phyloP scores from a whole-genome alignment of 2,329 filamentous ascomycete genomes.

The Colletotrichum caudatum region DNA sequence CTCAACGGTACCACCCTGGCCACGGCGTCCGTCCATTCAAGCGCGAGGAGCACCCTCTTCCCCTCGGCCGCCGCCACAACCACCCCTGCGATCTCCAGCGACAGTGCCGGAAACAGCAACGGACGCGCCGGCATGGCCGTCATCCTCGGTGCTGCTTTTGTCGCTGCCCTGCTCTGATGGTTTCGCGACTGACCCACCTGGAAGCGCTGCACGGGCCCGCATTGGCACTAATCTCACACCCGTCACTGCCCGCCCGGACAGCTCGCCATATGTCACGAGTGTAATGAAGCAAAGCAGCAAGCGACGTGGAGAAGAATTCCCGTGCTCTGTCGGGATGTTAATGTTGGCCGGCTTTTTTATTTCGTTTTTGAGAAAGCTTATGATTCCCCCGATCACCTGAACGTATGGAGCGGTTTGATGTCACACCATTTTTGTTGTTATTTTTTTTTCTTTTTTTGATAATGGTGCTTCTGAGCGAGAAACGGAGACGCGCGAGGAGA shows the following conservation, averaged over 20 bases:
- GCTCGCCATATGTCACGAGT: conserved; percentile 41
- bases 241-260: conserved; percentile 2
- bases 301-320: conserved; percentile 12
- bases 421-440: conserved; percentile 17
- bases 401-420: conserved; percentile 39
- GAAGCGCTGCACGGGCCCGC: conserved; percentile 26
- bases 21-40: conserved; percentile 18
- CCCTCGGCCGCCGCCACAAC: conserved; percentile 13
- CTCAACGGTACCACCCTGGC: conserved; percentile 29
- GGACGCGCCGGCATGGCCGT: conserved; percentile 37
- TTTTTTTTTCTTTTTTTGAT: not conserved
- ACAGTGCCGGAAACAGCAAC: conserved; percentile 30
- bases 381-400: conserved; percentile 37
- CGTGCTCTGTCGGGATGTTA: conserved; percentile 42
- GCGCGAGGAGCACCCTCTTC: conserved; percentile 21
- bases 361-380: conserved; percentile 27
- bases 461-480: not conserved
- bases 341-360: conserved; percentile 30
- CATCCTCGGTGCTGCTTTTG: conserved; percentile 39
- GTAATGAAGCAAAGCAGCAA: conserved; percentile 34
- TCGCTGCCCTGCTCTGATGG: conserved; percentile 37
- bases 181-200: conserved; percentile 34
- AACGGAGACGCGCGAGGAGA: conserved; percentile 7
- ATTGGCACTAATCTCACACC: not conserved
- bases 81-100: not conserved